Conservation (phyloP, 192 early-diverging fungal genomes). For the Coemansia sp. region DNA sequence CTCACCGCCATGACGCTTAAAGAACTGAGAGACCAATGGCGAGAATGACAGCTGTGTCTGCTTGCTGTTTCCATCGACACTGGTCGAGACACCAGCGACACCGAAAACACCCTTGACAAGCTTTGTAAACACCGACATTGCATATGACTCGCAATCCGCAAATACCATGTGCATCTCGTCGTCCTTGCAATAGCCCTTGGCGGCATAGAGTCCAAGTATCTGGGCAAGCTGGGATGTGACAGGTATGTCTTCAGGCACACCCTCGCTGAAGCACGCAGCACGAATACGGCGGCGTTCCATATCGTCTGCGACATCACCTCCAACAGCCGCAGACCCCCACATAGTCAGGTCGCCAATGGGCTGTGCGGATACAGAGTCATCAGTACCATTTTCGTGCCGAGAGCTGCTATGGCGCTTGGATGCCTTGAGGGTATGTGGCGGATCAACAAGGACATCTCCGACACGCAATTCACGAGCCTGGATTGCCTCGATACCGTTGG, state of each 20-base stretch:
- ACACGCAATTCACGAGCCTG: conserved; percentile 38
- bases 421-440: conserved; percentile 10
- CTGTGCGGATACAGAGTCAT: not conserved
- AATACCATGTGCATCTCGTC: conserved; percentile 7
- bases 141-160: conserved; percentile 2
- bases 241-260: conserved; percentile 11
- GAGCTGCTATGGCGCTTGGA: not conserved
- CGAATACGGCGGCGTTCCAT: not conserved
- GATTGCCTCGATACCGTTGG: conserved; percentile 18
- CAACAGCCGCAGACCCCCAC: conserved; percentile 4
- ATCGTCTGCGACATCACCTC: not conserved
- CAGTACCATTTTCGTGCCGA: not conserved
- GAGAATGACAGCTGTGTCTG: conserved; percentile 2
- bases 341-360: conserved; percentile 4
- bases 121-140: not conserved
- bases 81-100: not conserved
- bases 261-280: conserved; percentile 10
- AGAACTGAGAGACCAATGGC: conserved; percentile 20
- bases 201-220: conserved; percentile 31
- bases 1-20: conserved; percentile 20
- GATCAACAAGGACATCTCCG: conserved; percentile 41
- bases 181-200: conserved; percentile 1
- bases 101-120: conserved; percentile 13
- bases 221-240: conserved; percentile 11
- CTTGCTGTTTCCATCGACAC: not conserved